Evolutionary conservation across 257 asterid species (phyloP), one percentile per base, ranked within the genome.

Genomic region (Gentiana dahurica): DNA sequence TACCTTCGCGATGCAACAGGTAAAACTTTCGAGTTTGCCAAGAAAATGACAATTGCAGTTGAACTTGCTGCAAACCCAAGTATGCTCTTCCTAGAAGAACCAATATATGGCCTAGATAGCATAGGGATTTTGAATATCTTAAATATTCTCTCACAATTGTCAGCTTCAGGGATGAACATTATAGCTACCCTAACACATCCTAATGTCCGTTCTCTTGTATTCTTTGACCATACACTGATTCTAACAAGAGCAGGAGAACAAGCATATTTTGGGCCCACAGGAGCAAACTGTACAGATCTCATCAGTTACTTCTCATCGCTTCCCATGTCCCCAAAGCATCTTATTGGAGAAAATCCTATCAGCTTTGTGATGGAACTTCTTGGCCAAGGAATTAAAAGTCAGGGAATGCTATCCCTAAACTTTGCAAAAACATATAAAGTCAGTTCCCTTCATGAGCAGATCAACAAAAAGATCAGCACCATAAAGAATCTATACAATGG

Each of bases 21-120:
- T 6, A 50, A 34, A 51, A 50, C 57, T 5, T 60, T 60, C 38
- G 65, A 60, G 57, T 24, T 60, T 4, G 65, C 65, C 33, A 60
- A 39, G 39, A 60, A 50, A 55, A 60, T 60, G 36, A 51, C 51
- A 8, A 60, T 60, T 50, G 65, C 51, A 13, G 49, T 60, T 13
- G 65, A 60, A 49, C 65, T 60, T 24, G 65, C 65, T 38, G 56
- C 64, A 15, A 60, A 60, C 49, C 64, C 64, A 60, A 60, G 64
- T 60, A 60, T 60, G 24, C 64, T 60, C 46, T 60, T 49, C 47
- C 64, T 59, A 50, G 63, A 59, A 48, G 63, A 59, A 47, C 63
- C 64, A 36, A 5, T 60, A 35, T 15, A 49, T 36, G 64, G 64
- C 36, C 41, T 60, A 51, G 37, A 60, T 50, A 37, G 50, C 32